Evolutionary conservation across 1,284 basidiomycete genomes (phyloP), one percentile per base, ranked within the genome.

Genomic region (Phaffia rhodozyma): DNA sequence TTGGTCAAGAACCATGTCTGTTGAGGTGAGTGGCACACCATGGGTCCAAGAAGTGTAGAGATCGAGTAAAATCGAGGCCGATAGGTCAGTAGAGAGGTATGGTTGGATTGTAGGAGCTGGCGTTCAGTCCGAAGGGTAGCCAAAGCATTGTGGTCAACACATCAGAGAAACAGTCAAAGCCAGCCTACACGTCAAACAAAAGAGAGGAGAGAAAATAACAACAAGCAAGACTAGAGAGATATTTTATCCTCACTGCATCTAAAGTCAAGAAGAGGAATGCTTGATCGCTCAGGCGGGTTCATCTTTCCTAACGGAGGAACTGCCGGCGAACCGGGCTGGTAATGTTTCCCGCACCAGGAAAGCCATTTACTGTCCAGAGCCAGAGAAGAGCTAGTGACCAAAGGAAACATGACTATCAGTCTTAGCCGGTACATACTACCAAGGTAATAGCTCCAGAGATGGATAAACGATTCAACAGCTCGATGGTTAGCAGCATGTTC

Each of bases 261-360:
- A 62, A 88, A 78, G 0, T 84, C 82, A 16, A 87, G 76, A 3
- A 86, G 78, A n/a, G 84, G 81, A 1, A 71, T 73, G 0, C 72
- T 66, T 0, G 82, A 83, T 0, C 73, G 71, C 0, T 73, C 72
- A 0, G 84, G 82, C 2, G 79, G 69, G 3, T 81, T 78, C 68
- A 87, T 86, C 67, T 82, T 75, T 49, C 84, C 84, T 43, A 79
- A 82, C 16, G 84, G 84, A 7, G 79, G 78, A n/a, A 80, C 76
- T 6, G 81, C 72, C 0, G 81, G 77, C 54, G 78, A 73, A 34
- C 77, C 78, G 7, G 75, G 62, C 38, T 32, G 61, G 69, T 81
- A 87, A 69, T 85, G 79, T 71, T 86, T 86, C 48, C 81, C 82
- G 69, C 85, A 86, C 84, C 85, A 71, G 43, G 49, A 32, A 5